Conservation (phyloP, 2,329 filamentous ascomycete genomes). For the Aspergillus persii region DNA sequence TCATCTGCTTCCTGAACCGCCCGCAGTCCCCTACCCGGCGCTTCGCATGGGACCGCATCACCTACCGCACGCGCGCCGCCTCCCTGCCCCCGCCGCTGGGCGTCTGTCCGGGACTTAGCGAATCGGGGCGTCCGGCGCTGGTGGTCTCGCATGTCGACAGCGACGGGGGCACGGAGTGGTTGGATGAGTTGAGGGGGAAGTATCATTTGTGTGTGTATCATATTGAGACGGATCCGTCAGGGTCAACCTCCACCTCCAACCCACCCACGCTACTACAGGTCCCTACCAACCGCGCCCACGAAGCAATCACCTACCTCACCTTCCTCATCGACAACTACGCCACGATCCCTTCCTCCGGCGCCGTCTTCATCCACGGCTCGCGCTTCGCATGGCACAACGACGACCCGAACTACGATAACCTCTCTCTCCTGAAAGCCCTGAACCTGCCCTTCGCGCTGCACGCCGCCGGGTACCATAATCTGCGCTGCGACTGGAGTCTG, state of each 20-base stretch:
- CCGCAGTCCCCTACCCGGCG: slow-evolving; percentile 29
- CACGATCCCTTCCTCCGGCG: slow-evolving; percentile 36
- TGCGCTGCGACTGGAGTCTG: slow-evolving; percentile 52
- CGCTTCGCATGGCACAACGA: slow-evolving; percentile 49
- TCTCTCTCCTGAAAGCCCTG: slow-evolving; percentile 37
- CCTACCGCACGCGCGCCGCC: slow-evolving; percentile 41
- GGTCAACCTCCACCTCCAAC: slow-evolving; percentile 22
- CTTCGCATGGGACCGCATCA: slow-evolving; percentile 46
- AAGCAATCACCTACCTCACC: slow-evolving; percentile 49
- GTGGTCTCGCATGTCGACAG: slow-evolving; percentile 43
- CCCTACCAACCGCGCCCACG: slow-evolving; percentile 48
- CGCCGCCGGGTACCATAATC: slow-evolving; percentile 47
- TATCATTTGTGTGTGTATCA: slow-evolving; percentile 49
- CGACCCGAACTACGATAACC: slow-evolving; percentile 46
- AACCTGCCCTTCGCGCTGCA: slow-evolving; percentile 41
- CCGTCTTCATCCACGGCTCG: slow-evolving; percentile 46
- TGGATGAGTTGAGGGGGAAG: slow-evolving; percentile 34
- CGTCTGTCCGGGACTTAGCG: slow-evolving; percentile 42
- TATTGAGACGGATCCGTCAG: neutral
- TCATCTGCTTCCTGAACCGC: slow-evolving; percentile 40
- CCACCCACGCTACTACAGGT: slow-evolving; percentile 36
- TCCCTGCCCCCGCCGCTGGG: slow-evolving; percentile 38
- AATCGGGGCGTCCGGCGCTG: slow-evolving; percentile 43
- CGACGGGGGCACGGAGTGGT: slow-evolving; percentile 45
- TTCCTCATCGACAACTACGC: slow-evolving; percentile 50